Base-by-base conservation (phyloP, 306 rosid species). In the Cucurbita pepo region DNA sequence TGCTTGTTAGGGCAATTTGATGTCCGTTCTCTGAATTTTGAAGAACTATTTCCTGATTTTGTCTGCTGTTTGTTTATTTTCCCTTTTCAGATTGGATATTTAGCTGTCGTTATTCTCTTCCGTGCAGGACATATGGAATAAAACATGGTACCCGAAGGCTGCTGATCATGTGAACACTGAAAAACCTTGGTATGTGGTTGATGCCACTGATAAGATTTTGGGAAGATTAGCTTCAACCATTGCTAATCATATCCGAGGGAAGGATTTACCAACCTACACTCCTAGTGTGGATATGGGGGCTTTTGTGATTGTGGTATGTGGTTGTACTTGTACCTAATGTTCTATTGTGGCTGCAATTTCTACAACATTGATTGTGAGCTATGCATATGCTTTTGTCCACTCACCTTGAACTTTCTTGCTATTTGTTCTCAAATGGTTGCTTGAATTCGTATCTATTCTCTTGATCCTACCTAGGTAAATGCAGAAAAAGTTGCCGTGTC, bases 241-340 rank as follows among this genome's bases (percentile, higher is more conserved):
- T 61, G 90, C 99, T 25, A 86, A 83, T 79, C 72, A 86, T 77
- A 91, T 91, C 76, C 83, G 99, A 15, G 99, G 99, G 72, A 95
- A 95, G 76, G 81, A 91, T 71, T 73, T 87, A 58, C 84, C 82
- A 4, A 95, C 99, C 61, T 91, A 80, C 78, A 95, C 97, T 61
- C 96, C 96, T 14, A 95, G 97, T 75, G 99, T 95, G 60, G 97
- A 91, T 87, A 91, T 95, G 99, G 99, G 99, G 57, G 92, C 96
- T 3, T 95, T 95, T 79, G 92, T 95, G 58, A 85, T 95, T 81
- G 99, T 95, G 97, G 99, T 91, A 81, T 78, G 95, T 80, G 66
- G 75, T 77, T 67, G 34, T 10, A 51, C 36, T 52, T 36, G 57
- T 69, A 22, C 73, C 25, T 15, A 36, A 10, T 71, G 47, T 54